A percentile compares a stretch with the other conserved stretches of the same genome.
These are phyloP conservation scores for Phaeotremella skinneri DNA, from an alignment of 768 basidiomycete species.

Conservation along the genomic window DNA sequence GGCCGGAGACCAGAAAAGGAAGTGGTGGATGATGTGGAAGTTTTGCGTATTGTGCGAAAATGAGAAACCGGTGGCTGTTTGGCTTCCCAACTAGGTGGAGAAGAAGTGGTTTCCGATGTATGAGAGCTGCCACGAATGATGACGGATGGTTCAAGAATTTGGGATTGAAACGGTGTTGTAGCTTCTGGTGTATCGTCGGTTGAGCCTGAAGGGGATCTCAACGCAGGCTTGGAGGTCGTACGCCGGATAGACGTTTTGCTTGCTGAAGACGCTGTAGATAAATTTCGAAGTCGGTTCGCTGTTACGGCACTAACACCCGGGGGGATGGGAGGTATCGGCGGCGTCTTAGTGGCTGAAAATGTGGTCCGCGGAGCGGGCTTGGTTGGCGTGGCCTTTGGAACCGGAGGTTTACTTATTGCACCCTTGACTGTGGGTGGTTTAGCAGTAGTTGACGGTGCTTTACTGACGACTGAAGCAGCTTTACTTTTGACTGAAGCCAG, in stretches of 20 bases:
- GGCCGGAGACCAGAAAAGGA: conserved; percentile 9
- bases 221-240: conserved; percentile 5
- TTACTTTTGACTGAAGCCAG: conserved; percentile 13
- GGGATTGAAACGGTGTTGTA: conserved; percentile 23
- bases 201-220: conserved; percentile 24
- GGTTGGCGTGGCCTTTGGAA: neutral
- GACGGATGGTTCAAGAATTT: conserved; percentile 14
- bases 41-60: conserved; percentile 17
- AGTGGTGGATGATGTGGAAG: conserved; percentile 8
- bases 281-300: neutral
- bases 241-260: neutral
- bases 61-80: conserved; percentile 4
- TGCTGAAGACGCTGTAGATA: neutral
- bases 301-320: neutral
- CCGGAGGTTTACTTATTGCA: neutral
- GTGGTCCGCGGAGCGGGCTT: neutral
- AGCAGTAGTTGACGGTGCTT: conserved; percentile 2
- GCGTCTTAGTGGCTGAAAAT: neutral
- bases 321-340: neutral
- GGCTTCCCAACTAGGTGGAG: conserved; percentile 11
- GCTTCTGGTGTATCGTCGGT: conserved; percentile 28
- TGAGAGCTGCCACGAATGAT: conserved; percentile 16
- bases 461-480: conserved; percentile 6
- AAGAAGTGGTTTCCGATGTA: conserved; percentile 6
- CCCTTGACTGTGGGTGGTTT: neutral